phyloP scores from a whole-genome alignment of 441 rosid genomes.

The Pelargonium fulgidum region DNA sequence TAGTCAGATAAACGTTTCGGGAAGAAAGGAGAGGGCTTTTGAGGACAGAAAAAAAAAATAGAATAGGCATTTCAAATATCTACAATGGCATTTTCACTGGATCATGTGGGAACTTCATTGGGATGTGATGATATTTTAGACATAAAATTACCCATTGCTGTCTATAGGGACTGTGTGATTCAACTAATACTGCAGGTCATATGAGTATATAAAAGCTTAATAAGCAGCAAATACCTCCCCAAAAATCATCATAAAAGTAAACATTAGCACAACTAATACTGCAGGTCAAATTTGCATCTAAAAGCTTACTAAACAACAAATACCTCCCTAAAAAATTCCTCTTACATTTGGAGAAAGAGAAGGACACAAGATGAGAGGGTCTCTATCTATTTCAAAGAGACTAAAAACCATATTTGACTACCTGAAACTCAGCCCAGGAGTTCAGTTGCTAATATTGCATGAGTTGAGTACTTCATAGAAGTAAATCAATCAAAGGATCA shows the following conservation, averaged over 20 bases:
- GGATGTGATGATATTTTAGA: conserved; percentile 55
- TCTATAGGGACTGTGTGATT: conserved; percentile 77
- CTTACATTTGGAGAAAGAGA: no score
- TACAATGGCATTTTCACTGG: conserved; percentile 76
- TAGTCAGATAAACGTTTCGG: neutral
- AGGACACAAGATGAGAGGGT: no score
- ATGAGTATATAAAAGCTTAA: neutral
- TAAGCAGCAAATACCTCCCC: no score
- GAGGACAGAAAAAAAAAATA: neutral
- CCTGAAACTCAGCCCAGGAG: no score
- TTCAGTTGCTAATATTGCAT: no score
- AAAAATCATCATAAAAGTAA: conserved; percentile 8
- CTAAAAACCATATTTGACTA: no score
- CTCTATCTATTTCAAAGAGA: no score
- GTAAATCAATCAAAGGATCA: no score
- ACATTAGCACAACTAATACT: conserved; percentile 2
- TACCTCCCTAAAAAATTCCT: no score
- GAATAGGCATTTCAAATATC: conserved; percentile 12
- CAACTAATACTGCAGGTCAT: conserved; percentile 23
- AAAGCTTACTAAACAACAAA: no score
- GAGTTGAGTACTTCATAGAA: no score
- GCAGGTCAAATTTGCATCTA: conserved; percentile 7
- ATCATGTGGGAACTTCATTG: conserved; percentile 66
- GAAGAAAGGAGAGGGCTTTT: no score
- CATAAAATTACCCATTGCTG: conserved; percentile 66